phyloP scores from a whole-genome alignment of 768 basidiomycete genomes.

The Naematelia aurantialba region DNA sequence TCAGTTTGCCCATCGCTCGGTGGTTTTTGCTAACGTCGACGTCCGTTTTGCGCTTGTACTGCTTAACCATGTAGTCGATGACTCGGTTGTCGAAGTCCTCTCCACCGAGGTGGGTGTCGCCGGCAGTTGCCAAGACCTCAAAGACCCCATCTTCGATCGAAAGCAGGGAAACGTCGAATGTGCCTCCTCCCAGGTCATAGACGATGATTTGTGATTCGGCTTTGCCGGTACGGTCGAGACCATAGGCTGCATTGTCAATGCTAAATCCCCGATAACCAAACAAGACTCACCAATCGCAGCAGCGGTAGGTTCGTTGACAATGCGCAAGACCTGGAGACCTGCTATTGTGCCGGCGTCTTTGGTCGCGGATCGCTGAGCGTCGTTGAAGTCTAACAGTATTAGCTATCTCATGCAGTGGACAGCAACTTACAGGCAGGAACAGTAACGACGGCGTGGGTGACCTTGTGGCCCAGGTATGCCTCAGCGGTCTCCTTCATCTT shows the following conservation, averaged over 20 bases:
- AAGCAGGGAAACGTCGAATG: conserved; percentile 93
- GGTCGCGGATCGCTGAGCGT: conserved; percentile 96
- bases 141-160: conserved; percentile 97
- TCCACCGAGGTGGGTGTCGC: conserved; percentile 97
- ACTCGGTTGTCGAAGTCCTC: conserved; percentile 98
- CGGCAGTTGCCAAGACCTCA: conserved; percentile 96
- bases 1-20: conserved; percentile 82
- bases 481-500: conserved; percentile 72
- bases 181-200: conserved; percentile 97
- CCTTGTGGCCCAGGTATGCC: conserved; percentile 62
- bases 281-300: conserved; percentile 71
- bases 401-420: background rate
- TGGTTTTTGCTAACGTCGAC: conserved; percentile 75
- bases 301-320: conserved; percentile 98
- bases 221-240: conserved; percentile 87
- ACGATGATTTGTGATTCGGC: conserved; percentile 95
- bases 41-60: conserved; percentile 92
- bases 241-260: conserved; percentile 59
- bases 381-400: conserved; percentile 70
- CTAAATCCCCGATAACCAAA: background rate
- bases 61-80: conserved; percentile 92
- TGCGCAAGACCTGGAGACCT: conserved; percentile 92
- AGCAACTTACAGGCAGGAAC: conserved; percentile 66
- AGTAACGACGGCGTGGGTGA: conserved; percentile 63
- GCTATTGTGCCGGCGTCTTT: conserved; percentile 95